Percentiles rank a stretch among this genome's conserved stretches.
phyloP scores from a whole-genome alignment of 2,329 filamentous ascomycete genomes.

The Chaetomiaceae sp. region DNA sequence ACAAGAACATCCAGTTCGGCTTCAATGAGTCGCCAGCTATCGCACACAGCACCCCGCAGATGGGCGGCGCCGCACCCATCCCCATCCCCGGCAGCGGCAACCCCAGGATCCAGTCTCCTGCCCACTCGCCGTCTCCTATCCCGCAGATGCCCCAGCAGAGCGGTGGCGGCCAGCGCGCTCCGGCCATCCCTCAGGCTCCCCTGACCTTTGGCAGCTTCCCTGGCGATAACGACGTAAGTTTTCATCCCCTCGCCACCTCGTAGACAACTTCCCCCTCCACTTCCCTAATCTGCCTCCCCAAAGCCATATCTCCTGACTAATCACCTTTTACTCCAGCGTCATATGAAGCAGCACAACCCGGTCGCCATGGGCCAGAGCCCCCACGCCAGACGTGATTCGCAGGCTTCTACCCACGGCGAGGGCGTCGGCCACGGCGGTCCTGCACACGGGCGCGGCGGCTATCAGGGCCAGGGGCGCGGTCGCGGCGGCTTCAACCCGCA shows the following conservation, averaged over 20 bases:
- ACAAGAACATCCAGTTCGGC: slow-evolving; percentile 72
- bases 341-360: slow-evolving; percentile 63
- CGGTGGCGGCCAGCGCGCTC: slow-evolving; percentile 82
- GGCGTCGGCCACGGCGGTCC: slow-evolving; percentile 59
- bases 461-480: slow-evolving; percentile 44
- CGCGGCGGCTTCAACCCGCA: slow-evolving; percentile 47
- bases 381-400: slow-evolving; percentile 79
- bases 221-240: slow-evolving; percentile 72
- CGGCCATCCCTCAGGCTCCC: slow-evolving; percentile 64
- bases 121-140: slow-evolving; percentile 87
- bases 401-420: slow-evolving; percentile 74
- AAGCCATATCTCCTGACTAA: too few relatives aligned
- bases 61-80: slow-evolving; percentile 50
- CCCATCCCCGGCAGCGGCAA: slow-evolving; percentile 54
- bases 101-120: slow-evolving; percentile 75
- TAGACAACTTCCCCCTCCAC: not conserved
- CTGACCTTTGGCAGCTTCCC: slow-evolving; percentile 81
- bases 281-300: too few relatives aligned
- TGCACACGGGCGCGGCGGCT: slow-evolving; percentile 54
- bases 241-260: not conserved
- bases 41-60: slow-evolving; percentile 62
- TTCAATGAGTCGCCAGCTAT: slow-evolving; percentile 65
- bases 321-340: slow-evolving; percentile 44
- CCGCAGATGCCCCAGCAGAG: slow-evolving; percentile 82
- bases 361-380: slow-evolving; percentile 52